Conservation (phyloP, 805 yeast species). For the Wickerhamomyces kurtzmanii region DNA sequence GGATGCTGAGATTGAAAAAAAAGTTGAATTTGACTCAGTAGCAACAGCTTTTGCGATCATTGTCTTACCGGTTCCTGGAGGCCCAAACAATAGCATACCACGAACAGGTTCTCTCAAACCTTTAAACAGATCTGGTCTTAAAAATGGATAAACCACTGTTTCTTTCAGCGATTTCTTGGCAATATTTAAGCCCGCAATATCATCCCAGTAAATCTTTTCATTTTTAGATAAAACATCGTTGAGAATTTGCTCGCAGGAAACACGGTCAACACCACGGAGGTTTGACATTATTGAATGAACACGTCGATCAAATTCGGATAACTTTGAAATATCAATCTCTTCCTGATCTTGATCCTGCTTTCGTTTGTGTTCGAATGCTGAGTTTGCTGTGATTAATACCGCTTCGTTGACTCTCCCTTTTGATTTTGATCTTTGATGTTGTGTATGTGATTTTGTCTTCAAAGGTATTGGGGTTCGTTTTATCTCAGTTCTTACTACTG, state of each 20-base stretch:
- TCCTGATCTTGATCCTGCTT: slow-evolving; percentile 1
- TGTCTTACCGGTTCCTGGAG: slow-evolving; percentile 98
- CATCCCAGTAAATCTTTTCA: slow-evolving; percentile 91
- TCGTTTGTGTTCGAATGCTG: slow-evolving; percentile 1
- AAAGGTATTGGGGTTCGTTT: slow-evolving; percentile 12
- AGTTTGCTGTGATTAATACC: neutral
- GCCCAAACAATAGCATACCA: slow-evolving; percentile 95
- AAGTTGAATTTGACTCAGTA: slow-evolving; percentile 86
- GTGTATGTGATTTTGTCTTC: slow-evolving; percentile 1
- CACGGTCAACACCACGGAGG: slow-evolving; percentile 62
- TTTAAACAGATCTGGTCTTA: slow-evolving; percentile 85
- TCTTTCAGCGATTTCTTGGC: slow-evolving; percentile 88
- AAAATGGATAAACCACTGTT: slow-evolving; percentile 91
- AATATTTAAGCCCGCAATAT: slow-evolving; percentile 83
- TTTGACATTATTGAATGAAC: slow-evolving; percentile 20
- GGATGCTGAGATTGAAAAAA: slow-evolving; percentile 86
- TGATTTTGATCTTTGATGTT: slow-evolving; percentile 1
- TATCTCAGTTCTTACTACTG: slow-evolving; percentile 16
- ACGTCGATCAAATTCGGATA: slow-evolving; percentile 14
- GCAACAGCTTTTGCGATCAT: slow-evolving; percentile 97
- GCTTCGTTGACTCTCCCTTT: neutral
- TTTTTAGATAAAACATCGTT: slow-evolving; percentile 85
- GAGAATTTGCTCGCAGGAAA: slow-evolving; percentile 73
- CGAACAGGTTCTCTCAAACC: slow-evolving; percentile 91
- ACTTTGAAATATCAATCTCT: slow-evolving; percentile 3